Base-by-base conservation (phyloP, 2,329 filamentous ascomycete genomes). In the Madurella mycetomatis region DNA sequence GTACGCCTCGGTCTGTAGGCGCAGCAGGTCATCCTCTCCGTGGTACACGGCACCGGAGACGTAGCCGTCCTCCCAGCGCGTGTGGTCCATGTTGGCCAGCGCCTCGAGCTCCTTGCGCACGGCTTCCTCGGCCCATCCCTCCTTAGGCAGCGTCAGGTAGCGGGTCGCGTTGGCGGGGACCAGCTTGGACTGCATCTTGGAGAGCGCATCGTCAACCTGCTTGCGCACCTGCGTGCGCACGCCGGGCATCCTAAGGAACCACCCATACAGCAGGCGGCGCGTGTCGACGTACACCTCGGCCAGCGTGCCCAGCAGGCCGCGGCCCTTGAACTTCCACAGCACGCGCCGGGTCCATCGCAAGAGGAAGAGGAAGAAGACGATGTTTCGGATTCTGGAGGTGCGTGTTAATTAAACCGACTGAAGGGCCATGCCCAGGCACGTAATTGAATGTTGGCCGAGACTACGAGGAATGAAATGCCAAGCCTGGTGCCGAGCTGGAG, bases 1-100 rank as follows among this genome's bases (percentile, higher is more conserved):
- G 77, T 92, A 97, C 0, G 94, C 92, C 69, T 96, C 90, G 5
- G 89, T 88, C 75, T 99, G 94, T 40, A 99, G 76, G 66, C 87
- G 83, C 57, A 94, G 73, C 63, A 99, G 74, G 43, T 87, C 85
- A 40, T 88, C 82, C 50, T 94, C 94, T 60, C 94, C 94, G 68
- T 97, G 92, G 69, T 99, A 99, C 34, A 99, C 94, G 30, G 94
- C 92, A 31, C 94, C 94, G 41, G 89, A 95, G 51, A 99, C 94
- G 60, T 84, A 86, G 9, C 94, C 94, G 70, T 97, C 92, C 73
- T 99, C 94, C 94, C 94, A 99, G 60, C 88, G 83, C 2, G 92
- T 96, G 72, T 97, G 94, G 65, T 96, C 87, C 88, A 99, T 88
- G 47, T 80, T 84, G 15, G 86, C 85, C 62, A 99, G 77, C 62